Base-by-base conservation (phyloP, 1,284 basidiomycete genomes). In the Fomitopsis betulina region DNA sequence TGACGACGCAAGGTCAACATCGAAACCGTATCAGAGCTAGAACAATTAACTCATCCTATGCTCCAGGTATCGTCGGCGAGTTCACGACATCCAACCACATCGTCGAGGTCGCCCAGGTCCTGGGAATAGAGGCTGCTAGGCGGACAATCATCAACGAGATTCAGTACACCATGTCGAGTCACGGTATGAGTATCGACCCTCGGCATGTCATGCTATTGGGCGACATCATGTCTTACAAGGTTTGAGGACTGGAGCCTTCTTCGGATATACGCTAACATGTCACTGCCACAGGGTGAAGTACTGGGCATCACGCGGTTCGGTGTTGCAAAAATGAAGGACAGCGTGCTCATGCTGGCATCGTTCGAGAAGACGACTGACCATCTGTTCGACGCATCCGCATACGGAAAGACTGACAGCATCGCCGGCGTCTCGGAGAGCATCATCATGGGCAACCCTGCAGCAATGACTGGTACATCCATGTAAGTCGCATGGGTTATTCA, bases 311-410 rank as follows among this genome's bases (percentile, higher is more conserved):
- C 97, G 9, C 91, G 97, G 23, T 99, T 99, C 75, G 97, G 97
- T 72, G 96, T 99, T n/a, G 94, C 96, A 25, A 99, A 99, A 77
- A 99, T 99, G 94, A 99, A 99, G 77, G 97, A 99, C 76, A 98
- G 94, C 67, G 96, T 98, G 1, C 84, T 99, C 66, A 99, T 99
- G 97, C 80, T 99, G 68, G 97, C 97, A 10, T 97, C 94, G 33
- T 99, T 99, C 73, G 97, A 99, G 75, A 99, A 99, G 79, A 99
- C 97, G 30, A 99, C 97, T 12, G 97, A 99, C 76, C 97, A 99
- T 73, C 76, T 99, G 62, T 99, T 99, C 75, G 96, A 99, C 69
- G 97, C 97, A 1, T 93, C 97, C 4, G 90, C 97, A 9, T 97
- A 90, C 72, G 94, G 95, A 19, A 98, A 99, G 76, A 94, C 89